A percentile compares a stretch with the other conserved stretches of the same genome.
Conservation (phyloP, 1,139 yeast species). For the Blastobotrys buckinghamii region DNA sequence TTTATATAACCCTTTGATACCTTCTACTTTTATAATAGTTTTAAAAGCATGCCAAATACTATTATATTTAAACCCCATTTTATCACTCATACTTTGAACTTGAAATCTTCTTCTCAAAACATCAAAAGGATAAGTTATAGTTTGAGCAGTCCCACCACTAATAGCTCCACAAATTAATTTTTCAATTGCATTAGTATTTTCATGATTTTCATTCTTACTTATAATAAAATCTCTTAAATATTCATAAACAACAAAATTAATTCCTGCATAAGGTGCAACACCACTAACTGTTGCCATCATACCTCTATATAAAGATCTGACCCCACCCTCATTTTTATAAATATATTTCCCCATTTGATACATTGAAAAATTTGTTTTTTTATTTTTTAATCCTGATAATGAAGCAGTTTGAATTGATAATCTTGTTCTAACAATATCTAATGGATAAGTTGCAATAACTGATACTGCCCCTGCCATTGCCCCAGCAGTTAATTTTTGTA, state of each 20-base stretch:
- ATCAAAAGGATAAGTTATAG: conserved; percentile 85
- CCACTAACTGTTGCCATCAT: conserved; percentile 84
- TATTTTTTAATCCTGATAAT: conserved; percentile 33
- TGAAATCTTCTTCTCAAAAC: conserved; percentile 84
- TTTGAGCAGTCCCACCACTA: conserved; percentile 81
- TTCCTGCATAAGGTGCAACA: conserved; percentile 93
- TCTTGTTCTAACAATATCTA: conserved; percentile 86
- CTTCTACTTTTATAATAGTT: conserved; percentile 67
- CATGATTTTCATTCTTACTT: conserved; percentile 28
- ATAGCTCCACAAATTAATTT: conserved; percentile 77
- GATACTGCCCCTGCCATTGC: conserved; percentile 76
- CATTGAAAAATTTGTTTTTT: conserved; percentile 41
- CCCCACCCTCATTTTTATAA: conserved; percentile 73
- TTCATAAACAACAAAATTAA: conserved; percentile 88
- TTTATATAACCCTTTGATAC: conserved; percentile 73
- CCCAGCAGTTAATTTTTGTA: conserved; percentile 68
- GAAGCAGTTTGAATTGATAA: conserved; percentile 82
- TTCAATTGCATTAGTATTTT: conserved; percentile 39
- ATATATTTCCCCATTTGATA: conserved; percentile 52
- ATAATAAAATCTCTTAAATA: conserved; percentile 52
- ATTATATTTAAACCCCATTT: conserved; percentile 66
- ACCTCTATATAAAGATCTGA: conserved; percentile 75
- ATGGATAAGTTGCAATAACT: conserved; percentile 82
- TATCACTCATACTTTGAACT: conserved; percentile 66
- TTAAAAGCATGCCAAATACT: conserved; percentile 67